Evolutionary conservation across 371 early-diverging fungal genomes (phyloP), one percentile per base, ranked within the genome.

Genomic region (Mucor ambiguus): DNA sequence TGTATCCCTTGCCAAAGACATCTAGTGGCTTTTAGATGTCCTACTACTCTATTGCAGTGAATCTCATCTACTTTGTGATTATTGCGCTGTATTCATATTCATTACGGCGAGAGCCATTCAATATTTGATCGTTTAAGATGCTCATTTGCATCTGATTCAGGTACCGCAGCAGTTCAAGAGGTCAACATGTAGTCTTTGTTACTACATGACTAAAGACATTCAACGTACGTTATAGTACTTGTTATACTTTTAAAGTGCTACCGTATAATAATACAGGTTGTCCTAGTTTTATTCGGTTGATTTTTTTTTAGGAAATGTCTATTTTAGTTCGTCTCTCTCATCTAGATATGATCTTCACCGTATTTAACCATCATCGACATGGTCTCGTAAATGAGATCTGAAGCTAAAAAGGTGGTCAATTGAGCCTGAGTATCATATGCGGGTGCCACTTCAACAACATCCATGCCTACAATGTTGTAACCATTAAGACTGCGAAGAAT

Each of bases 361-460:
- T 65, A 60, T 60, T 81, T 78, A 16, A 81, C 81, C 73, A 81
- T 81, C 79, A 81, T 78, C 2, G 77, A 78, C 60, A 79, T 61
- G 20, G 73, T 61, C 55, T 81, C 81, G 56, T 81, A 81, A 28
- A 81, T 77, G 24, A 81, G 68, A 60, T 81, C 81, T 26, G 81
- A 75, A 28, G 81, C 81, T 62, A 77, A 58, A 62, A 77, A 79
- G 18, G 73, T 74, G 11, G 85, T 84, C 24, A 83, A 60, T 71
- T 84, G 83, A 16, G 85, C 83, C 41, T 78, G 81, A 35, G 76
- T 76, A 63, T 84, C 85, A 58, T 83, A 84, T 0, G 82, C 79
- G 52, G 85, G 85, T 8, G 80, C 71, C 2, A 84, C 85, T 61
- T 83, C 84, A 0, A 83, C 84, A 0, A 83, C 61, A 66, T 83